Percentiles rank a stretch among this genome's conserved stretches.
These are phyloP conservation scores for Beta macrorhiza DNA, from an alignment of 179 eudicot genomes.

Conservation along the genomic window DNA sequence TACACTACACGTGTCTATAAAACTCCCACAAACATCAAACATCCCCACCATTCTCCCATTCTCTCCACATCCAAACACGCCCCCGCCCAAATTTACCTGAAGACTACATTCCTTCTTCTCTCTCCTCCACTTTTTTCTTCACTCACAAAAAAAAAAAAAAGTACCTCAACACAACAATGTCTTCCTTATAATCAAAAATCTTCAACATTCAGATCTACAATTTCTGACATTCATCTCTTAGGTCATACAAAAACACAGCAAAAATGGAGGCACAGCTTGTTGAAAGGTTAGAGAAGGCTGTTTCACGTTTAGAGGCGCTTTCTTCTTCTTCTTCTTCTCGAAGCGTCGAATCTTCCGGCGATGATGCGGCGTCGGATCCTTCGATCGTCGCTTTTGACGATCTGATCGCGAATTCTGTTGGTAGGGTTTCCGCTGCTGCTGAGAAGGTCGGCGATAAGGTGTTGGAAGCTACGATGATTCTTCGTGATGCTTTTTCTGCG, in stretches of 20 bases:
- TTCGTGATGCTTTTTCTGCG: slow-evolving; percentile 59
- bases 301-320: slow-evolving; percentile 62
- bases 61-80: slow-evolving; percentile 22
- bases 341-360: slow-evolving; percentile 26
- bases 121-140: not conserved
- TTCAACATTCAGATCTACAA: slow-evolving; percentile 19
- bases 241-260: not conserved
- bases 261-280: slow-evolving; percentile 72
- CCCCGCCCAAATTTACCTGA: slow-evolving; percentile 22
- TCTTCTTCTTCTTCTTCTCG: slow-evolving; percentile 37
- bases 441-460: slow-evolving; percentile 90
- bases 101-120: not conserved
- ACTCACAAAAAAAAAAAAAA: not conserved
- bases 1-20: slow-evolving; percentile 12
- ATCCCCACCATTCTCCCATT: not conserved
- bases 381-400: slow-evolving; percentile 75
- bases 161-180: not conserved
- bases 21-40: too few species aligned
- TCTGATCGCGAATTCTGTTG: slow-evolving; percentile 47
- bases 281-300: slow-evolving; percentile 74
- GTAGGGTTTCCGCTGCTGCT: slow-evolving; percentile 59
- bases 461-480: slow-evolving; percentile 52
- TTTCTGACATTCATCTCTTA: not conserved
- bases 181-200: not conserved
- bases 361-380: slow-evolving; percentile 56